A percentile compares a stretch with the other conserved stretches of the same genome.
Conservation (phyloP, 2,329 filamentous ascomycete species). For the Ustulina deusta region DNA sequence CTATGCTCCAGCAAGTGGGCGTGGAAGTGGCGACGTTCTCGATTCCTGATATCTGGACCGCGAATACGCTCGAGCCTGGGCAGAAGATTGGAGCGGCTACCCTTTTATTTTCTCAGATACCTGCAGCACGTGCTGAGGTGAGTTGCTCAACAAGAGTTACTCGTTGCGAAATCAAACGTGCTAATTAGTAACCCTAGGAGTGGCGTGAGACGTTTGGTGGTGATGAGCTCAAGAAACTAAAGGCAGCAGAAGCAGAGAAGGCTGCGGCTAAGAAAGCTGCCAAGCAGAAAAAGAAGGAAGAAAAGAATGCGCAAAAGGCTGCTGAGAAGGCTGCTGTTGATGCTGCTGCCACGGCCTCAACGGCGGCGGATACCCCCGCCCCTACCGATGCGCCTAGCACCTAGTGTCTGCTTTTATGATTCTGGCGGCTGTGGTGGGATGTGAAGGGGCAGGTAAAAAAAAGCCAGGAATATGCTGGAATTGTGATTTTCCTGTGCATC, state of each 20-base stretch:
- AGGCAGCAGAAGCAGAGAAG: constrained; percentile 67
- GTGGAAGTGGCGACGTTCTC: constrained; percentile 55
- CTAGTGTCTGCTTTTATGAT: constrained; percentile 3
- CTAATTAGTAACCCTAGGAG: constrained; percentile 57
- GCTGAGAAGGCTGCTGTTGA: constrained; percentile 26
- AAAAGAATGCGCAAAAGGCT: constrained; percentile 58
- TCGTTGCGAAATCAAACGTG: background rate
- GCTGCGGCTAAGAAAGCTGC: constrained; percentile 64
- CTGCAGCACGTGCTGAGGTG: constrained; percentile 60
- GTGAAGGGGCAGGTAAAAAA: background rate
- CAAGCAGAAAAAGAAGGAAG: constrained; percentile 64
- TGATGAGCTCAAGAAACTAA: constrained; percentile 75
- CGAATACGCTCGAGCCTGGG: constrained; percentile 73
- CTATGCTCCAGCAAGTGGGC: constrained; percentile 83
- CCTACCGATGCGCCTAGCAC: constrained; percentile 7
- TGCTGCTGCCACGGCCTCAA: constrained; percentile 15
- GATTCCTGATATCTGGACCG: constrained; percentile 76
- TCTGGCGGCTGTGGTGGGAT: background rate
- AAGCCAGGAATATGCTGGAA: background rate
- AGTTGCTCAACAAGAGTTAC: background rate
- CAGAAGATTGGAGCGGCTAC: constrained; percentile 85
- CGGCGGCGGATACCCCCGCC: constrained; percentile 1
- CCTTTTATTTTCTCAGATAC: constrained; percentile 85
- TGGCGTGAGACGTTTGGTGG: constrained; percentile 82
- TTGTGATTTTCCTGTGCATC: background rate